Percentiles rank a stretch among this genome's conserved stretches.
Conservation (phyloP, 257 asterid genomes). For the Jacaranda copaia region DNA sequence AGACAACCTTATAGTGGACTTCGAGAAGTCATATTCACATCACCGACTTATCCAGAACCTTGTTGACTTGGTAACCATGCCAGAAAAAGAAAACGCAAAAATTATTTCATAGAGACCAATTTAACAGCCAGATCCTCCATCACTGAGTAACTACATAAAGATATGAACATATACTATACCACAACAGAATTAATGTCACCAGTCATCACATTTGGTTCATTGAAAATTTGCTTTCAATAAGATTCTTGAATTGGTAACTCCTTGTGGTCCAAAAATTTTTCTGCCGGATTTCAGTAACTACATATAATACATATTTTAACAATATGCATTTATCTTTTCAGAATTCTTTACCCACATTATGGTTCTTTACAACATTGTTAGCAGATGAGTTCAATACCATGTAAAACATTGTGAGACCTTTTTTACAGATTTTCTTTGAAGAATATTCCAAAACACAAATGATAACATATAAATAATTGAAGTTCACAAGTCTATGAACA, state of each 20-base stretch:
- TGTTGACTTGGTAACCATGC: constrained; percentile 21
- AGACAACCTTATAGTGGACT: background rate
- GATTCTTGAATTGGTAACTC: constrained; percentile 14
- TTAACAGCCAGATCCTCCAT: constrained; percentile 1
- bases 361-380: constrained; percentile 1
- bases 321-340: background rate
- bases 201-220: constrained; percentile 4
- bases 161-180: background rate
- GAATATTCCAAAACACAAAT: background rate
- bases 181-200: background rate
- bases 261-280: constrained; percentile 1
- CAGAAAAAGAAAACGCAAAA: constrained; percentile 1
- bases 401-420: background rate
- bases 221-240: background rate
- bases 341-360: background rate
- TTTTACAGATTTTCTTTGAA: background rate
- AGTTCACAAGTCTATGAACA: background rate
- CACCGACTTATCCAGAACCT: background rate
- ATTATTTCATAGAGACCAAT: constrained; percentile 10
- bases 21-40: background rate
- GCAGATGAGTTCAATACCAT: background rate
- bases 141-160: constrained; percentile 13
- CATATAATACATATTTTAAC: constrained; percentile 9
- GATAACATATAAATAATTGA: background rate
- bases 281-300: background rate